Conservation (phyloP, 768 basidiomycete species). For the Hygrophorus pudorinus region DNA sequence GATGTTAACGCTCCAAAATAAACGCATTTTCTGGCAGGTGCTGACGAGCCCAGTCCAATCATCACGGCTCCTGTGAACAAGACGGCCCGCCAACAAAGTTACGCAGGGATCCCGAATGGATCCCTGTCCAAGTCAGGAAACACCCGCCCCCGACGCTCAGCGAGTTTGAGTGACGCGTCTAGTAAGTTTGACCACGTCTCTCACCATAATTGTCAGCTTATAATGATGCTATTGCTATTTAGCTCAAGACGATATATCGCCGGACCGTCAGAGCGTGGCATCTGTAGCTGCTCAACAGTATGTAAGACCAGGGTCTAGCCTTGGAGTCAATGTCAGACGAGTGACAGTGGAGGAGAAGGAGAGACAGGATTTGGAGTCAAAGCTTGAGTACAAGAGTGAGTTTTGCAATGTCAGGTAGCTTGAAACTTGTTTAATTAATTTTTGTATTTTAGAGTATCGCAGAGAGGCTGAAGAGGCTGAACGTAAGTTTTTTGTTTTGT, state of each 20-base stretch:
- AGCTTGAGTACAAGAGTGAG: slow-evolving; percentile 33
- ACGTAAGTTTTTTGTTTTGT: slow-evolving; percentile 21
- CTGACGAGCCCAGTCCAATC: slow-evolving; percentile 9
- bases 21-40: slow-evolving; percentile 6
- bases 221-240: slow-evolving; percentile 4
- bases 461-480: slow-evolving; percentile 30
- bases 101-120: slow-evolving; percentile 17
- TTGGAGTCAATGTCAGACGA: slow-evolving; percentile 26
- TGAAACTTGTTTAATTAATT: neutral
- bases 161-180: slow-evolving; percentile 62
- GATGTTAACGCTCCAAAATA: slow-evolving; percentile 5
- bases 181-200: slow-evolving; percentile 19
- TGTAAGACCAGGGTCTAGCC: slow-evolving; percentile 33
- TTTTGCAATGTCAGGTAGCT: slow-evolving; percentile 6
- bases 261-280: slow-evolving; percentile 12
- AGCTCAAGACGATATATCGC: slow-evolving; percentile 10
- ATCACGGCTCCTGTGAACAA: slow-evolving; percentile 6
- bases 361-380: slow-evolving; percentile 33
- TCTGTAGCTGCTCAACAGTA: slow-evolving; percentile 8
- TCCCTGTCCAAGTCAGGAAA: slow-evolving; percentile 29
- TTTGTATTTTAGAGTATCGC: slow-evolving; percentile 22
- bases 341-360: slow-evolving; percentile 29
- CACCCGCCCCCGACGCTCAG: slow-evolving; percentile 63
- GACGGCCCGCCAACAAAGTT: slow-evolving; percentile 19
- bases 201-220: slow-evolving; percentile 11